Evolutionary conservation across 257 asterid genomes (phyloP).

Genomic region (Scutellaria minor): DNA sequence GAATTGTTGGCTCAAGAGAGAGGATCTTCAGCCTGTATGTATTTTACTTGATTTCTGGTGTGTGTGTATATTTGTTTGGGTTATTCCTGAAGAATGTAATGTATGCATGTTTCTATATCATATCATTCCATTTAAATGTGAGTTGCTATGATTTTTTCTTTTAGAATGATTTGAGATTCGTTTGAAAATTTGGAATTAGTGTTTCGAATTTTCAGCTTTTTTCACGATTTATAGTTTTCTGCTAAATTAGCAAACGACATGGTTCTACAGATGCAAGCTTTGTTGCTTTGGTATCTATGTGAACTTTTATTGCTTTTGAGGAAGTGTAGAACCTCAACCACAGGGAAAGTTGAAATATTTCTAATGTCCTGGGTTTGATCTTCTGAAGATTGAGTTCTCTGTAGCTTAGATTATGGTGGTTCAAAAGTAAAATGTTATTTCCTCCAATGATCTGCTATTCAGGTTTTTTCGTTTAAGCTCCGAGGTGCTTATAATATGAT

Average conservation of each 20-base stretch:
- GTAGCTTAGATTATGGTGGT: not conserved
- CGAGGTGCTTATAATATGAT: constrained; percentile 96
- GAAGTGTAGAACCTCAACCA: constrained; percentile 8
- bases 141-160: not conserved
- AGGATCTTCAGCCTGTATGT: constrained; percentile 87
- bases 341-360: not conserved
- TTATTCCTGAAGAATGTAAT: not conserved
- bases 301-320: not conserved
- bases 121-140: not conserved
- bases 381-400: not conserved
- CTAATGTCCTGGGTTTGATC: constrained; percentile 10
- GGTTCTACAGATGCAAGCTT: constrained; percentile 14
- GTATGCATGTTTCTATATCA: constrained; percentile 16
- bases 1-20: constrained; percentile 84
- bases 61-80: not conserved
- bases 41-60: not conserved
- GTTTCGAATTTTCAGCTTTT: constrained; percentile 9
- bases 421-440: not conserved
- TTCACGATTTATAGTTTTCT: constrained; percentile 1
- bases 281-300: not conserved
- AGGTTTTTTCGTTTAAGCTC: constrained; percentile 92
- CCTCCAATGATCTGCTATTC: constrained; percentile 29
- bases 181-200: not conserved
- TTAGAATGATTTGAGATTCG: not conserved
- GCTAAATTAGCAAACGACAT: not conserved